Evolutionary conservation across 2,329 filamentous ascomycete genomes (phyloP), one percentile per base, ranked within the genome.

Genomic region (Chaetomium globosum): DNA sequence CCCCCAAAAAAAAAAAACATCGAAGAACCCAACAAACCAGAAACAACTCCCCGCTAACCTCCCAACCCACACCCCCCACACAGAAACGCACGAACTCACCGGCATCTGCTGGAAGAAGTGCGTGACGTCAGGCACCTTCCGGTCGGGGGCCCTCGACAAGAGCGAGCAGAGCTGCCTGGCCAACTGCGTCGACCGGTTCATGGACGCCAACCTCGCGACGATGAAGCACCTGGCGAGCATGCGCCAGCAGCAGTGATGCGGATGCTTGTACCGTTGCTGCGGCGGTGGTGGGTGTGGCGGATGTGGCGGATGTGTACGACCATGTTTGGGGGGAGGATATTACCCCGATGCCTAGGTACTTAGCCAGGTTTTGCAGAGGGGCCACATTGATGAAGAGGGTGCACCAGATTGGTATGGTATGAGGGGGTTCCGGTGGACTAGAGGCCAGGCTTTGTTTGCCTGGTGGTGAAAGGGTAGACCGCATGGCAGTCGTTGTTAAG

Each of bases 21-120:
- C 26, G 26, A 26, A 26, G 26, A 26, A 26, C 26, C 26, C 26
- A 26, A 26, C 2, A 26, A 26, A 26, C 26, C 26, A 26, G 26
- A 26, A 26, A 26, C 4, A 53, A 19, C 9, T 52, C 61, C 36
- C 13, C 52, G 49, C 30, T 13, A 21, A 58, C 46, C 16, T 2
- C 19, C 19, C 19, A n/a, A 19, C 52, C 19, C 1, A 4, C 43
- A 7, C 19, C 9, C 43, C 46, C 19, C 19, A 46, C 46, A 36
- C 63, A 87, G 84, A 82, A 75, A 82, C 83, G 13, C 83, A 86
- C 74, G 78, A 75, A 68, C 74, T 87, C 61, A 86, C 83, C 52
- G 90, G 95, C 73, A 86, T 90, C 67, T 99, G 95, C 85, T 99
- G 93, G 88, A 92, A 89, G 76, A 98, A 97, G 81, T 99, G 95